phyloP scores from a whole-genome alignment of 495 filamentous ascomycete genomes.

The Echria macrotheca region DNA sequence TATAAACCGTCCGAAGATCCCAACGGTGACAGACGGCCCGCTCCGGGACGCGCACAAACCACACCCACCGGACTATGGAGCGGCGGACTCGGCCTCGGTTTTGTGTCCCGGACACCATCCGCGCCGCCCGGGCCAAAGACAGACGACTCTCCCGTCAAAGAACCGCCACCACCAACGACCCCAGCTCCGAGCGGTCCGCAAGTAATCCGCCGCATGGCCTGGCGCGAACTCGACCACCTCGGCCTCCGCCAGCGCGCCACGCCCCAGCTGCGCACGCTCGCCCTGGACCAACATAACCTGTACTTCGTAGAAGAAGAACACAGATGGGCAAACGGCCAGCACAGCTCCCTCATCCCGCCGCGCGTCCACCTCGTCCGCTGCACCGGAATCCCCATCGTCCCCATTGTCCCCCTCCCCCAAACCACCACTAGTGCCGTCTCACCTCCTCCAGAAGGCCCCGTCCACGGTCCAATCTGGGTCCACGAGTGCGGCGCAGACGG shows the following conservation, averaged over 20 bases:
- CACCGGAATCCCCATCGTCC: slow-evolving; percentile 51
- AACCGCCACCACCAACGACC: too few relatives aligned
- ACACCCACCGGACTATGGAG: slow-evolving; percentile 24
- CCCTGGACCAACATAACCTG: slow-evolving; percentile 49
- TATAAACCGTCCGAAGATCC: slow-evolving; percentile 55
- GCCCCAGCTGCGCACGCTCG: slow-evolving; percentile 49
- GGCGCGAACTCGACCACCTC: slow-evolving; percentile 52
- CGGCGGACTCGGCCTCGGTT: slow-evolving; percentile 9
- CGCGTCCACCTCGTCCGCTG: slow-evolving; percentile 42
- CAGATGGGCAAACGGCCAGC: slow-evolving; percentile 42
- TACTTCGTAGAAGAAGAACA: slow-evolving; percentile 45
- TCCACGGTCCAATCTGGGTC: slow-evolving; percentile 48
- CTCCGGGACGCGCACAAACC: slow-evolving; percentile 11
- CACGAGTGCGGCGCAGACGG: slow-evolving; percentile 44
- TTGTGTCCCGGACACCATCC: too few relatives aligned
- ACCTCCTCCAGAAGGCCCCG: too few relatives aligned
- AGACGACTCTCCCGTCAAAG: slow-evolving; percentile 8
- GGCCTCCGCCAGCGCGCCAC: slow-evolving; percentile 52
- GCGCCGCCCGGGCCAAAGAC: neutral
- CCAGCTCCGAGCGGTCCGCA: slow-evolving; percentile 36
- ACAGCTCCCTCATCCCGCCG: slow-evolving; percentile 32
- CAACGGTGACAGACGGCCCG: slow-evolving; percentile 34
- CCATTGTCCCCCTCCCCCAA: neutral
- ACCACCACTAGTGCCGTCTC: slow-evolving; percentile 12
- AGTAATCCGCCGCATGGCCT: slow-evolving; percentile 52